These are phyloP conservation scores for Botrytis fragariae DNA, from an alignment of 2,329 filamentous ascomycete species.

Conservation along the genomic window DNA sequence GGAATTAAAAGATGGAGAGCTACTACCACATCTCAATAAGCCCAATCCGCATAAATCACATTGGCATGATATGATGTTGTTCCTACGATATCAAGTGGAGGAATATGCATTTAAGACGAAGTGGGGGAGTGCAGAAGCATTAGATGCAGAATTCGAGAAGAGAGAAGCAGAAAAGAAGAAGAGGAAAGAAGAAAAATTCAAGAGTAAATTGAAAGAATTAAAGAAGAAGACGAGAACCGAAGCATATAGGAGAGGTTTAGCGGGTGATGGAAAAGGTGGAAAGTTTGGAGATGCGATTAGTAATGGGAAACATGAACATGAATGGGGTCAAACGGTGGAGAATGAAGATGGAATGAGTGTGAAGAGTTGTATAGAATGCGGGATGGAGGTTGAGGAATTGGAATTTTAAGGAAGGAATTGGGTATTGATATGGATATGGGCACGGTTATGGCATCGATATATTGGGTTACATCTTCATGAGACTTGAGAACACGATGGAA, in stretches of 20 bases:
- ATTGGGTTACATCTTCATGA: neutral
- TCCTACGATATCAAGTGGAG: slow-evolving; percentile 89
- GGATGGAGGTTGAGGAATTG: slow-evolving; percentile 75
- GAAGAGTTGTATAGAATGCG: slow-evolving; percentile 75
- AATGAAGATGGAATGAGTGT: slow-evolving; percentile 70
- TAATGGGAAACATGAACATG: slow-evolving; percentile 76
- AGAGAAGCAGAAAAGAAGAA: slow-evolving; percentile 77
- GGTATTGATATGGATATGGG: neutral
- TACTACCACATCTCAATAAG: slow-evolving; percentile 82
- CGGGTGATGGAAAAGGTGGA: slow-evolving; percentile 47
- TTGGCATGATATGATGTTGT: slow-evolving; percentile 99
- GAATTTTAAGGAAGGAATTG: slow-evolving; percentile 31
- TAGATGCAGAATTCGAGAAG: slow-evolving; percentile 85
- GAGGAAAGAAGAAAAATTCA: slow-evolving; percentile 88
- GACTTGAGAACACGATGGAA: neutral
- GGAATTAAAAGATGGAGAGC: slow-evolving; percentile 82
- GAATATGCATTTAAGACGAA: slow-evolving; percentile 86
- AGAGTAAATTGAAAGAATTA: slow-evolving; percentile 79
- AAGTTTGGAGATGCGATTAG: slow-evolving; percentile 76
- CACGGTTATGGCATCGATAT: neutral
- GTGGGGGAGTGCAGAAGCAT: slow-evolving; percentile 82
- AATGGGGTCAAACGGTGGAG: slow-evolving; percentile 73
- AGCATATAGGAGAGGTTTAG: slow-evolving; percentile 73
- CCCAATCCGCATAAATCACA: slow-evolving; percentile 95
- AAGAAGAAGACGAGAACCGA: slow-evolving; percentile 94